These are phyloP conservation scores for Paulownia fortunei DNA, from an alignment of 257 asterid species.

Conservation along the genomic window DNA sequence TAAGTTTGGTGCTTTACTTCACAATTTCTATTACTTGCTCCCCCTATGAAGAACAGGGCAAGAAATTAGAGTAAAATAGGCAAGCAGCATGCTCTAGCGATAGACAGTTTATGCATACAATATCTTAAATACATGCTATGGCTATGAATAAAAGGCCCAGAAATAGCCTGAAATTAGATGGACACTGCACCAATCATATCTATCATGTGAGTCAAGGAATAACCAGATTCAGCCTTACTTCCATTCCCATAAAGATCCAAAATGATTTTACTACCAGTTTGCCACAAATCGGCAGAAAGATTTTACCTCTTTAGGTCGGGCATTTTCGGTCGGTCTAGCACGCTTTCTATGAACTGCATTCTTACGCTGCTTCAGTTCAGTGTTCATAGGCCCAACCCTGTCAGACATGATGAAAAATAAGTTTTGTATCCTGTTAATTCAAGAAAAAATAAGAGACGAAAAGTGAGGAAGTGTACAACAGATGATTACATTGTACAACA, in stretches of 20 bases:
- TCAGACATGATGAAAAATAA: neutral
- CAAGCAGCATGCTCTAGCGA: no score
- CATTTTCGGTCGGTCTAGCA: conserved; percentile 58
- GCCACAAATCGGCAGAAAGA: neutral
- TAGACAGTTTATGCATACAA: no score
- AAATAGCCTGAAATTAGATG: no score
- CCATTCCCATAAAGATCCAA: neutral
- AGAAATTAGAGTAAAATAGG: no score
- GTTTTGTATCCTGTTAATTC: neutral
- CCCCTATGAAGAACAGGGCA: neutral
- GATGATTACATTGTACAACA: conserved; percentile 78
- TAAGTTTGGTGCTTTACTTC: neutral
- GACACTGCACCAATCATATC: no score
- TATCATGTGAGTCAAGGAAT: no score
- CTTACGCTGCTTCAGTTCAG: conserved; percentile 84
- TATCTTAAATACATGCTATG: no score
- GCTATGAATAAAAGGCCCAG: no score
- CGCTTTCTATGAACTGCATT: conserved; percentile 60
- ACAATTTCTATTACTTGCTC: neutral
- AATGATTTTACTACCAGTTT: neutral
- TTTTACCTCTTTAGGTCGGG: conserved; percentile 84
- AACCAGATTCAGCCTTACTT: no score
- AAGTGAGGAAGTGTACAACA: neutral
- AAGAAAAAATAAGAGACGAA: conserved; percentile 9
- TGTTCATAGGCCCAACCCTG: conserved; percentile 97